phyloP scores from a whole-genome alignment of 2,329 filamentous ascomycete genomes.

The Fusarium azukiicola region DNA sequence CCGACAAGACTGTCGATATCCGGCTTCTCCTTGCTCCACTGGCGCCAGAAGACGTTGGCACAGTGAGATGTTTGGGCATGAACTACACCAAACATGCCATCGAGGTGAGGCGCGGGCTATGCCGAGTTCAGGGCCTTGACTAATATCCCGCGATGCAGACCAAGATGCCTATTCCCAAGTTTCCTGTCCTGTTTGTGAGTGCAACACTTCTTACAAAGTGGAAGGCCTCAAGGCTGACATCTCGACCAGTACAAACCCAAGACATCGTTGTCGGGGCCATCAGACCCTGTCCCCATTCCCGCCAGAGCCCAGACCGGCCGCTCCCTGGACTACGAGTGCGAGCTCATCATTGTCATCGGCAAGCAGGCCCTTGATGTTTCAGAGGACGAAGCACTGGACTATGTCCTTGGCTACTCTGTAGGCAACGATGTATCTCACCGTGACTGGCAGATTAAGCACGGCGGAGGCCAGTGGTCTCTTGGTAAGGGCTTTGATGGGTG shows the following conservation, averaged over 20 bases:
- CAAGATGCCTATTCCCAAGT: constrained; percentile 12
- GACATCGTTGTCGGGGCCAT: neutral
- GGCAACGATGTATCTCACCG: constrained; percentile 6
- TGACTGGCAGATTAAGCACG: neutral
- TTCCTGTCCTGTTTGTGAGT: constrained; percentile 10
- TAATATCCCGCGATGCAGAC: neutral
- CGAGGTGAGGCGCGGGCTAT: neutral
- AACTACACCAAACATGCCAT: constrained; percentile 11
- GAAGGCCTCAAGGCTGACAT: neutral
- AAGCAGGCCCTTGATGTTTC: neutral
- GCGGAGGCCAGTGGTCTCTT: constrained; percentile 13
- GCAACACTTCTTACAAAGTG: too few relatives aligned
- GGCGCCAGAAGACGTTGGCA: neutral
- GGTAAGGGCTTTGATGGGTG: constrained; percentile 7
- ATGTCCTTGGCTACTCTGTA: neutral
- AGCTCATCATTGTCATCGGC: neutral
- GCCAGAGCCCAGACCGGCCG: neutral
- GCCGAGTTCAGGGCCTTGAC: too few relatives aligned
- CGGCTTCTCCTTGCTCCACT: neutral
- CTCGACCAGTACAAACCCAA: neutral
- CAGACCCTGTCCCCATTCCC: neutral
- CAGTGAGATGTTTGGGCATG: neutral
- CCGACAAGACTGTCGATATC: neutral
- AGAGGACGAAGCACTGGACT: neutral
- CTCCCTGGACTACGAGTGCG: neutral